phyloP scores from a whole-genome alignment of 345 rosid species.

The Citrus inodora region DNA sequence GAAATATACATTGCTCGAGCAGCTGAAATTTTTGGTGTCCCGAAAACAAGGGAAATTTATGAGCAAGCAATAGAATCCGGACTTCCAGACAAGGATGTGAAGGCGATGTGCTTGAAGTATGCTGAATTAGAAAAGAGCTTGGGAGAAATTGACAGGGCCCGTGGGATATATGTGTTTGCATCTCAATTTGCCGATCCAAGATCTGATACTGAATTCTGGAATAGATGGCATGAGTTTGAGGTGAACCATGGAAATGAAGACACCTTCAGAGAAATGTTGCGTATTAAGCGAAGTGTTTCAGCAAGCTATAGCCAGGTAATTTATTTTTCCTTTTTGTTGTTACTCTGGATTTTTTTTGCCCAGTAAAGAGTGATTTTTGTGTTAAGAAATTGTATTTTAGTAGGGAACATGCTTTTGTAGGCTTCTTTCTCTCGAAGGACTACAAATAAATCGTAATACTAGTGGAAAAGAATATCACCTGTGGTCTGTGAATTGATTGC shows the following conservation, averaged over 20 bases:
- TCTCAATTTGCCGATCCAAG: constrained; percentile 94
- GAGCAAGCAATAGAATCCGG: constrained; percentile 96
- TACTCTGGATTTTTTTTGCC: neutral
- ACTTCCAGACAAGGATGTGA: constrained; percentile 92
- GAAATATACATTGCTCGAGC: constrained; percentile 91
- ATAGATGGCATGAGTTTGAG: constrained; percentile 90
- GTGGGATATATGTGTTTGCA: constrained; percentile 74
- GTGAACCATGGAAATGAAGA: constrained; percentile 96
- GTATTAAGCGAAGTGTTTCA: constrained; percentile 81
- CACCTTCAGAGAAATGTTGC: constrained; percentile 92
- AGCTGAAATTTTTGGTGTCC: constrained; percentile 93
- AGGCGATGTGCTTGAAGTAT: constrained; percentile 84
- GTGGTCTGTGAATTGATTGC: neutral
- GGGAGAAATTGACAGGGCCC: constrained; percentile 92
- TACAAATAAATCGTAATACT: neutral
- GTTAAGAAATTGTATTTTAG: neutral
- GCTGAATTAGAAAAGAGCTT: constrained; percentile 90
- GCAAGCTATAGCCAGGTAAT: constrained; percentile 94
- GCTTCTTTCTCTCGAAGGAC: neutral
- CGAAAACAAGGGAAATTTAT: constrained; percentile 89
- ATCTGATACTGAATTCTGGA: constrained; percentile 87
- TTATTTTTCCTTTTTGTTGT: neutral
- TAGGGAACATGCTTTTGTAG: neutral
- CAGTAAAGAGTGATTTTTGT: neutral
- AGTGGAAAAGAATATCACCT: neutral